Conservation (phyloP, 2,329 filamentous ascomycete species). For the Penicillium sp. region DNA sequence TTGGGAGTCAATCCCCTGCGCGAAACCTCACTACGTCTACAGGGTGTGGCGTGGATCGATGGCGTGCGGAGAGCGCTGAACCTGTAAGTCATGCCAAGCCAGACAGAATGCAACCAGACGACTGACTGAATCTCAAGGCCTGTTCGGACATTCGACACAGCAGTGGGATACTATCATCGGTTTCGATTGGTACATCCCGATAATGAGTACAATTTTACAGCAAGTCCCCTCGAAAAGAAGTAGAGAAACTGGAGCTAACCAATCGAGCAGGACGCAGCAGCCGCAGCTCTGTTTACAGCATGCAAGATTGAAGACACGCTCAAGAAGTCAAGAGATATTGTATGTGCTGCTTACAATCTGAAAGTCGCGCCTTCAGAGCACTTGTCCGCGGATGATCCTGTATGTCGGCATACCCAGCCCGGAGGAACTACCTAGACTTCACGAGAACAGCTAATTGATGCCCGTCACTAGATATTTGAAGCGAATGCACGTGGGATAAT, state of each 20-base stretch:
- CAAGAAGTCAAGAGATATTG: slow-evolving; percentile 91
- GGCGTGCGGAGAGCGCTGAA: slow-evolving; percentile 73
- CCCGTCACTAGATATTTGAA: slow-evolving; percentile 65
- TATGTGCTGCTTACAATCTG: slow-evolving; percentile 84
- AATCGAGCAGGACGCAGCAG: slow-evolving; percentile 67
- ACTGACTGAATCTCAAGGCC: slow-evolving; percentile 53
- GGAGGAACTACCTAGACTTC: too few species aligned
- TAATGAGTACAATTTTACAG: slow-evolving; percentile 72
- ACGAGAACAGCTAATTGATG: neutral
- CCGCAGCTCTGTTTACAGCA: slow-evolving; percentile 83
- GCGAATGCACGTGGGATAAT: slow-evolving; percentile 74
- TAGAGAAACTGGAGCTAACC: slow-evolving; percentile 5
- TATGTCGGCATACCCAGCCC: too few species aligned
- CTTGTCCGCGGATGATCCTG: slow-evolving; percentile 75
- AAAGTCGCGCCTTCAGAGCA: slow-evolving; percentile 66
- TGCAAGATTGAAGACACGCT: slow-evolving; percentile 98
- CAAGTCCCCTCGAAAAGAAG: slow-evolving; percentile 25
- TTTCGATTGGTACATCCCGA: slow-evolving; percentile 85
- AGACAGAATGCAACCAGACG: slow-evolving; percentile 2
- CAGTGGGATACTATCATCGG: slow-evolving; percentile 88
- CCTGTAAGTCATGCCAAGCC: slow-evolving; percentile 56
- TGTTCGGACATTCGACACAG: slow-evolving; percentile 86
- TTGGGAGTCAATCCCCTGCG: slow-evolving; percentile 70
- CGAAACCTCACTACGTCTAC: slow-evolving; percentile 75
- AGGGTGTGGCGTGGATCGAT: slow-evolving; percentile 86